Conservation (phyloP, 2,329 filamentous ascomycete species). For the Trichoderma afroharzianum region DNA sequence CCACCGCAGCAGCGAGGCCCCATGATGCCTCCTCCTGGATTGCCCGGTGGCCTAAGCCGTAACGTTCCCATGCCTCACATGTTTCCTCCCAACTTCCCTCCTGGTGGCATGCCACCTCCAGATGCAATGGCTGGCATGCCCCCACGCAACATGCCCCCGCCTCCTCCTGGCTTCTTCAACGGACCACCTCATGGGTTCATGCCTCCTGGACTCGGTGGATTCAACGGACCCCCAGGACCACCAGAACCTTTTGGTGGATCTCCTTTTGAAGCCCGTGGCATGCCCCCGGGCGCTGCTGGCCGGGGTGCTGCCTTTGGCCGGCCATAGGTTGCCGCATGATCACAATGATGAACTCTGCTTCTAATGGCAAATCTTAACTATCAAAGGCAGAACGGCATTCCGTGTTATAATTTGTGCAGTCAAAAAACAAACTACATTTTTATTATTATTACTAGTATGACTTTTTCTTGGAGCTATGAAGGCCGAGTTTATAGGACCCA, state of each 20-base stretch:
- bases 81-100: conserved; percentile 60
- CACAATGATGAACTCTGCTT: not conserved
- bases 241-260: conserved; percentile 46
- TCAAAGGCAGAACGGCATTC: not conserved
- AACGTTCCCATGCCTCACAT: conserved; percentile 54
- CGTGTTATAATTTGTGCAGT: conserved; percentile 8
- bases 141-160: conserved; percentile 51
- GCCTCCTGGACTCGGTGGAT: conserved; percentile 53
- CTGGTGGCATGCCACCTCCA: conserved; percentile 44
- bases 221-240: conserved; percentile 49
- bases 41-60: conserved; percentile 36
- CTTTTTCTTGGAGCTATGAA: not conserved
- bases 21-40: conserved; percentile 60
- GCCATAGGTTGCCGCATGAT: conserved; percentile 22
- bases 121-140: conserved; percentile 49
- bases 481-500: not conserved
- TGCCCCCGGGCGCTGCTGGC: conserved; percentile 48
- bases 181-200: conserved; percentile 51
- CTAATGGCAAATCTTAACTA: not conserved
- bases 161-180: conserved; percentile 56
- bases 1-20: conserved; percentile 43
- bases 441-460: not conserved
- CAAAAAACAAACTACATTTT: not conserved
- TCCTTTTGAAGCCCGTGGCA: conserved; percentile 54
- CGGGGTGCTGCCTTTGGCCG: conserved; percentile 34